Percentiles rank a stretch among this genome's conserved stretches.
Conservation (phyloP, 768 basidiomycete genomes). For the Suillus hirtellus region DNA sequence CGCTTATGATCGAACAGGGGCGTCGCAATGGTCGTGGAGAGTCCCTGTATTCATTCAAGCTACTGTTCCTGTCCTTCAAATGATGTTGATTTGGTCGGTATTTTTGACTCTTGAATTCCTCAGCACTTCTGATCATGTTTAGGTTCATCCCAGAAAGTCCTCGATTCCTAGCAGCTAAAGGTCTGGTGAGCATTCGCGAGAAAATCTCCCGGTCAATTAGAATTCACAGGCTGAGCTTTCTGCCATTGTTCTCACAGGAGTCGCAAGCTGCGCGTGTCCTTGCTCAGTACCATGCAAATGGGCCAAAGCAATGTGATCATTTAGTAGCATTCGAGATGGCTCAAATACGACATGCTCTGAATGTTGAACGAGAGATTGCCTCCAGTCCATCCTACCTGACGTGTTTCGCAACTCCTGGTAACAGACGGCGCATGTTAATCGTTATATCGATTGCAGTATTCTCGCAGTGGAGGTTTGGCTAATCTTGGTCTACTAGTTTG, state of each 20-base stretch:
- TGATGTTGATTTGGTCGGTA: slow-evolving; percentile 51
- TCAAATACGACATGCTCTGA: slow-evolving; percentile 69
- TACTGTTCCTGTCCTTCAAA: slow-evolving; percentile 55
- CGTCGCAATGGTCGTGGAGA: slow-evolving; percentile 62
- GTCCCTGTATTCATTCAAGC: slow-evolving; percentile 66
- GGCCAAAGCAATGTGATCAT: slow-evolving; percentile 57
- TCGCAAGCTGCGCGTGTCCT: slow-evolving; percentile 60
- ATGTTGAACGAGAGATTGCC: slow-evolving; percentile 58
- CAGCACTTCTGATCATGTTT: slow-evolving; percentile 5
- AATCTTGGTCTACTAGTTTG: slow-evolving; percentile 3
- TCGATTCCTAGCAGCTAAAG: slow-evolving; percentile 63
- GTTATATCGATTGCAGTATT: slow-evolving; percentile 68
- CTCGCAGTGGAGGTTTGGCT: slow-evolving; percentile 68
- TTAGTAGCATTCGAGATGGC: slow-evolving; percentile 53
- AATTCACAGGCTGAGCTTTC: neutral
- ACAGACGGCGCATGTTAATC: slow-evolving; percentile 65
- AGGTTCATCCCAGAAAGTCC: slow-evolving; percentile 73
- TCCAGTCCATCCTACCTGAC: slow-evolving; percentile 49
- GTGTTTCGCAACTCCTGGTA: slow-evolving; percentile 63
- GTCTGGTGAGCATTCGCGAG: slow-evolving; percentile 41
- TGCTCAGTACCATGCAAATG: slow-evolving; percentile 71
- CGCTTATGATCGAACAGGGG: slow-evolving; percentile 36
- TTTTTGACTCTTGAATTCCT: neutral
- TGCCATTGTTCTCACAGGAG: slow-evolving; percentile 37
- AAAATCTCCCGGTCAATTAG: neutral